Base-by-base conservation (phyloP, 2,329 filamentous ascomycete species). In the Colletotrichum theobromicola region DNA sequence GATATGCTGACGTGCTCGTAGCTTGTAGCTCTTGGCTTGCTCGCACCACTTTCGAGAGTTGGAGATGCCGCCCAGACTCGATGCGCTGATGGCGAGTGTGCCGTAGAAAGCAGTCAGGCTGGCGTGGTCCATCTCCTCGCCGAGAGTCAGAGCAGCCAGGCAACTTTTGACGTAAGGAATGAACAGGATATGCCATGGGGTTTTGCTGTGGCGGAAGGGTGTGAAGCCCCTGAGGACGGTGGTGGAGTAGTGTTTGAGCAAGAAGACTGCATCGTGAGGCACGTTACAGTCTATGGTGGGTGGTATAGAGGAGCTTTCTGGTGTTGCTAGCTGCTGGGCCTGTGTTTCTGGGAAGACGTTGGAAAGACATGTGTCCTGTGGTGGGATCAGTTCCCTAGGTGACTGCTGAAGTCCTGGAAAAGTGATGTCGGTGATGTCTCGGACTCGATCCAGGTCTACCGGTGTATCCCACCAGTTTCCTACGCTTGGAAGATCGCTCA, bases 141-240 rank as follows among this genome's bases (percentile, higher is more conserved):
- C 82, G 15, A 86, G 77, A 0, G 83, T 81, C 2, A 85, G 75
- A 21, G 81, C 80, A 7, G 84, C 84, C 13, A 86, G 72, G 26
- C 80, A 82, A 18, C 77, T 79, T 67, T 84, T 83, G 8, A 80
- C 79, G 66, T 83, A 80, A 5, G 84, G 83, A 13, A 86, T 77
- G 58, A 85, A 84, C 0, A 86, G 78, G 7, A 84, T 77, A 69
- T 85, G 82, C 84, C 84, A 85, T 2, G 84, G 84, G 3, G 84
- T 84, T 75, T 86, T 85, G 42, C 78, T 80, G 64, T 84, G 81
- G 15, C 80, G 78, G 34, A 84, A 80, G 1, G 84, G 84, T 2
- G 84, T 83, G 64, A 86, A 79, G 4, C 83, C 71, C 5, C 77
- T 77, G 21, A 85, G 80, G 4, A 86, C 81, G 5, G 79, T 81